These are phyloP conservation scores for Malassezia obtusa DNA, from an alignment of 1,284 basidiomycete species.

Conservation along the genomic window DNA sequence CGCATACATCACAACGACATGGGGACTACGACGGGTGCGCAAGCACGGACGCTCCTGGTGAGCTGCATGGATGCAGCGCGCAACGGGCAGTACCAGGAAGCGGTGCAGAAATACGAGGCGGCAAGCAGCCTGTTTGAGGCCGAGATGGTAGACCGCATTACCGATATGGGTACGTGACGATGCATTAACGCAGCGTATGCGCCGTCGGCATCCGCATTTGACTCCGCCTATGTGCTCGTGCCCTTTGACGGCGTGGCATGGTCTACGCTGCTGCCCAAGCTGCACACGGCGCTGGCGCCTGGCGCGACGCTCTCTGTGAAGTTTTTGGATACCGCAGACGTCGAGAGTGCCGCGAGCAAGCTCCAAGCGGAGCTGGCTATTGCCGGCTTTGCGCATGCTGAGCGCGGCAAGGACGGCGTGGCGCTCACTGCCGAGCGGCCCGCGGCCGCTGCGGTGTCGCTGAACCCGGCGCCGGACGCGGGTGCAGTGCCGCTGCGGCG, in stretches of 20 bases:
- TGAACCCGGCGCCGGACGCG: background rate
- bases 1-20: no score
- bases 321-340: slow-evolving; percentile 21
- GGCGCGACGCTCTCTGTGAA: slow-evolving; percentile 24
- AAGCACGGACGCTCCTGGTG: slow-evolving; percentile 25
- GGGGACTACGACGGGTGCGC: background rate
- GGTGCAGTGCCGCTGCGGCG: slow-evolving; percentile 27
- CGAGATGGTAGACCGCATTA: slow-evolving; percentile 46
- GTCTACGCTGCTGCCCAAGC: slow-evolving; percentile 22
- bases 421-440: slow-evolving; percentile 16
- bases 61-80: slow-evolving; percentile 38
- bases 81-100: slow-evolving; percentile 34
- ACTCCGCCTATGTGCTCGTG: slow-evolving; percentile 25
- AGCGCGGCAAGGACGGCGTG: slow-evolving; percentile 4
- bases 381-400: slow-evolving; percentile 24
- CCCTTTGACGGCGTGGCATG: slow-evolving; percentile 24
- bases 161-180: slow-evolving; percentile 21
- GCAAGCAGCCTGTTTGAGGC: slow-evolving; percentile 29
- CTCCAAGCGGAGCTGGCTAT: slow-evolving; percentile 29
- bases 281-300: slow-evolving; percentile 23
- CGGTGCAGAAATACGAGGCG: slow-evolving; percentile 19
- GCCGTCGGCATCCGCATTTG: slow-evolving; percentile 23
- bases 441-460: background rate
- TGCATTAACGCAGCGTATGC: slow-evolving; percentile 17
- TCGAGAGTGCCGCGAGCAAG: slow-evolving; percentile 11